Evolutionary conservation across 257 asterid genomes (phyloP).

Genomic region (Cordia subcordata): DNA sequence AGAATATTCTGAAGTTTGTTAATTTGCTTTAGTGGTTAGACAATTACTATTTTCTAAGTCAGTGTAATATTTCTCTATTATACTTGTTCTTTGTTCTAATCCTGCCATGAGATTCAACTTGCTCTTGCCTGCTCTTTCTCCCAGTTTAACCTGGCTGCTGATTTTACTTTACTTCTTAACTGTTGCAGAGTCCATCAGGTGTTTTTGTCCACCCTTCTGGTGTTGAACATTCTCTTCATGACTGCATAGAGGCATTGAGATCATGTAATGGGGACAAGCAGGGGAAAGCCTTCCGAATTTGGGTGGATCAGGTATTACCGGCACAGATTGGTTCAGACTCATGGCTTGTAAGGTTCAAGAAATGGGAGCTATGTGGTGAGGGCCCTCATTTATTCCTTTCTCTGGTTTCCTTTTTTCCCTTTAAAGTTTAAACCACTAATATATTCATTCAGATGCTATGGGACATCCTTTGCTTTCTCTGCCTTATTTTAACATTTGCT

Average conservation of each 20-base stretch:
- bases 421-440: neutral
- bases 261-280: constrained; percentile 61
- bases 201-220: constrained; percentile 75
- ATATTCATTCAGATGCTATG: neutral
- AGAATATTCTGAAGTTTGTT: no score
- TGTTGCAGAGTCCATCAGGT: constrained; percentile 65
- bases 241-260: constrained; percentile 41
- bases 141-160: neutral
- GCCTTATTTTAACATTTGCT: neutral
- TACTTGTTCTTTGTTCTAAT: no score
- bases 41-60: neutral
- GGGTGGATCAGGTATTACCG: constrained; percentile 91
- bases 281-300: constrained; percentile 61
- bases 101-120: neutral
- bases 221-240: constrained; percentile 51
- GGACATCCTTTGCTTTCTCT: neutral
- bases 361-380: constrained; percentile 85
- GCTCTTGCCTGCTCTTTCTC: neutral
- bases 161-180: constrained; percentile 8
- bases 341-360: constrained; percentile 88
- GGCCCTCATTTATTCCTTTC: constrained; percentile 5
- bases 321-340: constrained; percentile 57
- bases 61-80: neutral
- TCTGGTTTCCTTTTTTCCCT: neutral
- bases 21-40: neutral